Base-by-base conservation (phyloP, 495 filamentous ascomycete species). In the Aspergillus haitiensis region DNA sequence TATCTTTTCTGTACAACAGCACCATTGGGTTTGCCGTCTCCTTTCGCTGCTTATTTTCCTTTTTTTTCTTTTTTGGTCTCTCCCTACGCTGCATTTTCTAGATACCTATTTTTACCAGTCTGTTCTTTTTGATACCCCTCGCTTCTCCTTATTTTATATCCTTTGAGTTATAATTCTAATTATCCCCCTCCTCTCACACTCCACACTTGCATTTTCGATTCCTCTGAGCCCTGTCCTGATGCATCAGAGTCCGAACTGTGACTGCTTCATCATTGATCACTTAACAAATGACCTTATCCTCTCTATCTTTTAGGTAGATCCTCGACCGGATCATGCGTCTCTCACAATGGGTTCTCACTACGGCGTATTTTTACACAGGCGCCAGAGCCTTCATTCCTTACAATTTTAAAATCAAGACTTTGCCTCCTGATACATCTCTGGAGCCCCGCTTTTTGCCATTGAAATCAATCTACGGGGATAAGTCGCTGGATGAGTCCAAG, bases 391-490 rank as follows among this genome's bases (percentile, higher is more conserved):
- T 67, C 37, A 57, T 64, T 36, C 65, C 65, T n/a, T 67, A 62
- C 47, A 60, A 42, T 6, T 48, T 67, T 57, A 58, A 62, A 12
- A 37, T 66, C 39, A 56, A 61, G 33, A 27, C 59, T n/a, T 33
- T 42, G 11, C 21, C 57, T 34, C 21, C 42, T 15, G 15, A 58
- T 40, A 34, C 54, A 18, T 11, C 50, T 7, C 47, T 59, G 4
- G 40, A 55, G 27, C 70, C 71, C 42, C 76, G 76, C 7, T 79
- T 79, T 52, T 39, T 73, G 27, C 76, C 76, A 34, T 73, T 67
- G 63, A 64, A 48, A 47, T 49, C 34, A 33, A 44, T 58, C 40
- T 60, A 50, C 12, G 63, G 48, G 55, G 49, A 61, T 6, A 65
- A 58, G 44, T 27, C 60, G 15, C 53, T 65, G 33, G 62, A 70